These are phyloP conservation scores for Beta corolliflora DNA, from an alignment of 179 eudicot genomes.

Conservation along the genomic window DNA sequence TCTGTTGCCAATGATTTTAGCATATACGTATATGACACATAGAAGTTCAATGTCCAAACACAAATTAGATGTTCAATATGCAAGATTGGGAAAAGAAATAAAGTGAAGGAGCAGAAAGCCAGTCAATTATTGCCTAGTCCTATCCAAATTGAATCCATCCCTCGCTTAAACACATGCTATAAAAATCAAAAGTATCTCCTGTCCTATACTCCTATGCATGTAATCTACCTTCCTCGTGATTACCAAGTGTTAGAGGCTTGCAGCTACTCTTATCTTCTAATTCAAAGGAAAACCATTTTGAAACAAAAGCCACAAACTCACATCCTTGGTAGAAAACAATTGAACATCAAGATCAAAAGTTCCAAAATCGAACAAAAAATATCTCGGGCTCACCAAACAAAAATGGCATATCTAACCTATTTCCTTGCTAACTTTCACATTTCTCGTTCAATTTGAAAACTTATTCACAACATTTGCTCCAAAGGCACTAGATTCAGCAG, in stretches of 20 bases:
- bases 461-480: background rate
- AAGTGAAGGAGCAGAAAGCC: background rate
- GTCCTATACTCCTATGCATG: background rate
- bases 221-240: background rate
- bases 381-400: too few species aligned
- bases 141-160: background rate
- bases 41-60: background rate
- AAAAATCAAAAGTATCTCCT: background rate
- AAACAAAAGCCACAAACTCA: background rate
- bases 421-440: background rate
- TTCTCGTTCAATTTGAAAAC: background rate
- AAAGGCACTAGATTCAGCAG: background rate
- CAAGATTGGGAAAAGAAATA: background rate
- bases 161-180: background rate
- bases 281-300: background rate
- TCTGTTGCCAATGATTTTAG: background rate
- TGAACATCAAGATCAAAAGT: background rate
- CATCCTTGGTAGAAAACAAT: background rate
- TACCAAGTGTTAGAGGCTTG: too few species aligned
- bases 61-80: background rate
- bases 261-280: background rate
- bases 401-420: too few species aligned
- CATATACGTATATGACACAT: background rate
- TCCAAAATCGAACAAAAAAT: too few species aligned
- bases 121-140: background rate